Conservation (phyloP, 148 eudicot genomes). For the Cornus controversa region DNA sequence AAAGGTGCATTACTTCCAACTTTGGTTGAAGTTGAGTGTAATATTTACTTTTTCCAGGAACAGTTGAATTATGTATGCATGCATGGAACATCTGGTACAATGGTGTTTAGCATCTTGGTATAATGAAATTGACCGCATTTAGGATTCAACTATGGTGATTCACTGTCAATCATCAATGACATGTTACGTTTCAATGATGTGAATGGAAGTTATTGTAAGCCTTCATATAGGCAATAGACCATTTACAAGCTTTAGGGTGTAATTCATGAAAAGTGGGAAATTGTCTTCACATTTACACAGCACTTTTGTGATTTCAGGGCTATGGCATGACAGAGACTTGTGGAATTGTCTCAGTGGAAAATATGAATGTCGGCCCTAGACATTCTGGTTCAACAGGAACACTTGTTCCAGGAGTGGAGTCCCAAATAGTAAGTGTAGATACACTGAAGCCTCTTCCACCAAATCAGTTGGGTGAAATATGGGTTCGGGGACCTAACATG, state of each 20-base stretch:
- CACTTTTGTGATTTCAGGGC: slow-evolving; percentile 49
- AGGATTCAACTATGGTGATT: not conserved
- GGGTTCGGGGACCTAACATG: slow-evolving; percentile 76
- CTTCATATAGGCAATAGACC: not conserved
- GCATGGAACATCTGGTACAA: not conserved
- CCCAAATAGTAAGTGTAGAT: slow-evolving; percentile 59
- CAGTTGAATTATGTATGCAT: not conserved
- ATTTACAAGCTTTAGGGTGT: not conserved
- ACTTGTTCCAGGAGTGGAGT: slow-evolving; percentile 65
- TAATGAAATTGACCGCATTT: not conserved
- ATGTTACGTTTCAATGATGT: not conserved
- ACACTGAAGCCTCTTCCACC: slow-evolving; percentile 73
- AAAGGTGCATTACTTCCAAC: not conserved
- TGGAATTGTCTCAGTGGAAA: slow-evolving; percentile 59
- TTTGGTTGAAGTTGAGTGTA: not conserved
- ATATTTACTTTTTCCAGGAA: not conserved
- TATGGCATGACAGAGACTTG: slow-evolving; percentile 91
- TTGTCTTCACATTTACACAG: slow-evolving; percentile 5
- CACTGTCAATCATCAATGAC: not conserved
- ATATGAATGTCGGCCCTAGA: slow-evolving; percentile 43
- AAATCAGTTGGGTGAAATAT: slow-evolving; percentile 68
- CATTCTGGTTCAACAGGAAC: slow-evolving; percentile 74
- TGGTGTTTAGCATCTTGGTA: not conserved
- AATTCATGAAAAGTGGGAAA: not conserved
- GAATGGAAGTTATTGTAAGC: not conserved